Evolutionary conservation across 2,329 filamentous ascomycete species (phyloP).

Genomic region (Decorospora gaudefroyi): DNA sequence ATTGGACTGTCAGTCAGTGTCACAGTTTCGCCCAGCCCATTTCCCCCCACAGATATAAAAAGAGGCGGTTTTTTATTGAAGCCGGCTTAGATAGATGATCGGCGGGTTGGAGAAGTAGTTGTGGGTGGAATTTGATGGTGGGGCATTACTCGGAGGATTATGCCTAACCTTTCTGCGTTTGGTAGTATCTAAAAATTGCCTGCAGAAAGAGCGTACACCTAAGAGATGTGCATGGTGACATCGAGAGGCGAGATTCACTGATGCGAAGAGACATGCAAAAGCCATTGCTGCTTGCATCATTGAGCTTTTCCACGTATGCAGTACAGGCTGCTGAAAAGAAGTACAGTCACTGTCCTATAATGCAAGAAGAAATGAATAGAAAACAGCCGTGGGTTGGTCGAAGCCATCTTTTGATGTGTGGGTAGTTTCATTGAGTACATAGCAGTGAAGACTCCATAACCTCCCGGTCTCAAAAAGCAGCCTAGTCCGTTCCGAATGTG

Average conservation of each 20-base stretch:
- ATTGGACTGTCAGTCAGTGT: too few relatives aligned
- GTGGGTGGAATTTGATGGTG: slow-evolving; percentile 67
- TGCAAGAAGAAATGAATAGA: background rate
- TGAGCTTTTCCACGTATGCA: too few relatives aligned
- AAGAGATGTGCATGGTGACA: background rate
- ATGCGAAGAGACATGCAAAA: too few relatives aligned
- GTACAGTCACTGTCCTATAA: too few relatives aligned
- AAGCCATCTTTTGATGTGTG: slow-evolving; percentile 39
- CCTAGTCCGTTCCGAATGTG: slow-evolving; percentile 37
- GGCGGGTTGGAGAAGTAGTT: slow-evolving; percentile 67
- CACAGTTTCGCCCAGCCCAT: too few relatives aligned
- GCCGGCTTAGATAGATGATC: slow-evolving; percentile 70
- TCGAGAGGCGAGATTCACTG: background rate
- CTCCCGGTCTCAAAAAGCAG: slow-evolving; percentile 37
- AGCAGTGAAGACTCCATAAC: slow-evolving; percentile 38
- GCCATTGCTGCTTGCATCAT: too few relatives aligned
- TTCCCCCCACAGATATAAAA: slow-evolving; percentile 3
- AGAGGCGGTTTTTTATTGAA: slow-evolving; percentile 78
- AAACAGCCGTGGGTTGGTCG: slow-evolving; percentile 19
- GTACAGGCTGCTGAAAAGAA: too few relatives aligned
- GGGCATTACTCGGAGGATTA: slow-evolving; percentile 58
- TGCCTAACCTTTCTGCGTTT: slow-evolving; percentile 63
- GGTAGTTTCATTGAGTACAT: slow-evolving; percentile 42
- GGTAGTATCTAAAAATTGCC: slow-evolving; percentile 48
- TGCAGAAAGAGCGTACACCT: too few relatives aligned